Percentiles rank a stretch among this genome's conserved stretches.
Conservation (phyloP, 1,139 yeast species). For the Nakaseomyces bracarensis region DNA sequence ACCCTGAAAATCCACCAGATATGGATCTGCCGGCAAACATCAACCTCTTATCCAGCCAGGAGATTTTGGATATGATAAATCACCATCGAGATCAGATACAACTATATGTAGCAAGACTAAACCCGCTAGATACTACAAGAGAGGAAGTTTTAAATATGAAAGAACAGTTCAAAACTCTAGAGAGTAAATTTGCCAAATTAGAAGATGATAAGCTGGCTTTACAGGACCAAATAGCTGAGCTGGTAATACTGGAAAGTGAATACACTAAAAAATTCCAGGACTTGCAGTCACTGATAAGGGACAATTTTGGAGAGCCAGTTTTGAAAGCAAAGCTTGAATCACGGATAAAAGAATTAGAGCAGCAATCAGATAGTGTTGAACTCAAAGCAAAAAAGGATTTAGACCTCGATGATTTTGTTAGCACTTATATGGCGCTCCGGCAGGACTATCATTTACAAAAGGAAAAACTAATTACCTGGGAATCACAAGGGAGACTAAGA, state of each 20-base stretch:
- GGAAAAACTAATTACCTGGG: conserved; percentile 28
- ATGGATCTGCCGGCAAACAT: conserved; percentile 21
- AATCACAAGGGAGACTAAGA: conserved; percentile 20
- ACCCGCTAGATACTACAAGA: conserved; percentile 14
- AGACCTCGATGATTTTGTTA: conserved; percentile 19
- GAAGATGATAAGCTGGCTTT: conserved; percentile 14
- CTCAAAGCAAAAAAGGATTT: conserved; percentile 7
- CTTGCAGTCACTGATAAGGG: conserved; percentile 14
- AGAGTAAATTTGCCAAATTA: conserved; percentile 15
- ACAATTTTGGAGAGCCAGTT: conserved; percentile 21
- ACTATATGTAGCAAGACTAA: conserved; percentile 21
- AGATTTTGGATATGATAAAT: conserved; percentile 18
- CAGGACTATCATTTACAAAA: conserved; percentile 21
- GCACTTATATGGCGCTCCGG: conserved; percentile 17
- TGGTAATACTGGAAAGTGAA: conserved; percentile 19
- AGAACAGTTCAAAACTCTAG: conserved; percentile 13
- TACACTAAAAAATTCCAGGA: conserved; percentile 27
- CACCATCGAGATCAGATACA: conserved; percentile 17
- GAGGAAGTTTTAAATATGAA: conserved; percentile 11
- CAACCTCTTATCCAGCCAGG: conserved; percentile 22
- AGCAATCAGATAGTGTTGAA: conserved; percentile 16
- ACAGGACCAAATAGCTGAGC: conserved; percentile 15
- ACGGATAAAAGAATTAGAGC: conserved; percentile 16
- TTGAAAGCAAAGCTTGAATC: conserved; percentile 17
- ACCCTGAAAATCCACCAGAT: not conserved